Base-by-base conservation (phyloP, 345 rosid genomes). In the Melaleuca quinquenervia region DNA sequence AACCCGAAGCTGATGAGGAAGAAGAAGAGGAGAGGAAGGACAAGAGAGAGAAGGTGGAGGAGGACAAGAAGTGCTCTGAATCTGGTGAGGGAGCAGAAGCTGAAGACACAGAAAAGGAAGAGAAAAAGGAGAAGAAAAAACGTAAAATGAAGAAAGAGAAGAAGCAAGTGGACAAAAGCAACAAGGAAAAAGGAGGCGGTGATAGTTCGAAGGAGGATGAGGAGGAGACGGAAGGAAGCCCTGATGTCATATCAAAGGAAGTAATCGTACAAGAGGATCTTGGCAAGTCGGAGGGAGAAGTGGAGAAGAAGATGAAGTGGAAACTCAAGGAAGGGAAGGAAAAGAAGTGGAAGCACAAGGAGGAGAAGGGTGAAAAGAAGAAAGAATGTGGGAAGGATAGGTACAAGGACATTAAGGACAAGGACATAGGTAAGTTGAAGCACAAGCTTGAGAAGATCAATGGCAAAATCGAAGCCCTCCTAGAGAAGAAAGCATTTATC, bases 371-470 rank as follows among this genome's bases (percentile, higher is more conserved):
- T 21, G 53, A 83, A 44, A 53, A 75, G 12, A 70, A 74, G 58
- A 84, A 75, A 11, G 51, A 54, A 3, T 6, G 50, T 2, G 84
- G 27, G 7, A 36, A 14, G 50, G 53, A 15, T 7, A 52, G 16
- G 53, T 52, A 15, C 53, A 16, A 52, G 6, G 6, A 14, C 21
- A 52, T 52, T 52, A 52, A 86, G 36, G 82, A 60, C 18, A 50
- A 13, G 53, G 78, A 56, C 82, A 60, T 58, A 11, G 50, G 36
- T 11, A 60, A 27, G 41, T 82, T 86, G 76, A 80, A 80, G 44
- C 50, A 32, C 32, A 85, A 85, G 84, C 83, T 85, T 14, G 84
- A 85, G 75, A 85, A 85, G 87, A 78, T 85, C 87, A 78, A 78
- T 21, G 83, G 70, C 44, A 41, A 85, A 80, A 85, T 85, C 54